Base-by-base conservation (phyloP, 306 rosid genomes). In the Casuarina equisetifolia region DNA sequence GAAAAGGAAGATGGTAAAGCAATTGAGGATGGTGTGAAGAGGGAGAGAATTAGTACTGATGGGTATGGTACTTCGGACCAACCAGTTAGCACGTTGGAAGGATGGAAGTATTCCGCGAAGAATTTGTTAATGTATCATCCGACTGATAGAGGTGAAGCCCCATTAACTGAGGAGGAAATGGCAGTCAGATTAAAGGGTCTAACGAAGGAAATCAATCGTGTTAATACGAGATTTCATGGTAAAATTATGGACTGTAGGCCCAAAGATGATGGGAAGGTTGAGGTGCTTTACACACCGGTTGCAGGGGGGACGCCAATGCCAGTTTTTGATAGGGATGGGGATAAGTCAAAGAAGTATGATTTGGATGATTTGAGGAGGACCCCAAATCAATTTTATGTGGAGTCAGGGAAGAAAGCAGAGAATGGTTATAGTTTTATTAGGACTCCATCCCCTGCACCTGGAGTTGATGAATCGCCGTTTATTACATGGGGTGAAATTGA, bases 401-500 rank as follows among this genome's bases (percentile, higher is more conserved):
- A 91, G 50, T 90, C 98, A 3, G 90, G 67, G 35, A 95, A 93
- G 85, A 91, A 85, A 71, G 92, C 94, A 0, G 97, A 87, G 43
- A 91, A 92, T 85, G 99, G 98, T 38, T 96, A 88, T 85, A 86
- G 90, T 82, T 96, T 78, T 85, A 94, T 96, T 35, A 88, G 74
- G 90, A 92, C 98, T 1, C 99, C 99, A 0, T 96, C 99, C 0
- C 99, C 99, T 54, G 97, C 98, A 0, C 99, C 99, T 0, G 99
- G 99, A 3, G 92, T 79, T 61, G 96, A 87, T 81, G 98, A 89
- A 59, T 96, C 99, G 0, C 99, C 97, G 0, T 91, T 96, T 80
- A 85, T 93, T 51, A 96, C 99, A 6, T 96, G 97, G 99, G 99
- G 99, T 85, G 97, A 92, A 75, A 90, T 96, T 55, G 99, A 96